Evolutionary conservation across 495 filamentous ascomycete species (phyloP).

Genomic region (Pyrenula massariospora): DNA sequence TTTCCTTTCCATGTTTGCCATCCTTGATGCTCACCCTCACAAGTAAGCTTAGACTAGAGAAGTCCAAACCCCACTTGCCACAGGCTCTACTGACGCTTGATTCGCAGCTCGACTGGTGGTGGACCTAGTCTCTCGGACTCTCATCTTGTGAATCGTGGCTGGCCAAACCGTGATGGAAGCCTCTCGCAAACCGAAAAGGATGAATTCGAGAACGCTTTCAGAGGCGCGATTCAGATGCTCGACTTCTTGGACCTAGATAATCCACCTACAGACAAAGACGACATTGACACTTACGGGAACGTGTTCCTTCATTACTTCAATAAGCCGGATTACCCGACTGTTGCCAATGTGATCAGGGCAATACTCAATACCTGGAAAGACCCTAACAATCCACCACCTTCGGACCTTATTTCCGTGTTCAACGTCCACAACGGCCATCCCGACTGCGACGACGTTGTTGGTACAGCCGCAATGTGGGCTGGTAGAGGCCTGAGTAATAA

Average conservation of each 20-base stretch:
- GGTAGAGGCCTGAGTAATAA: background rate
- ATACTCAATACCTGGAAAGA: background rate
- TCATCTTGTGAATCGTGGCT: background rate
- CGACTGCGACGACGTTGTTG: background rate
- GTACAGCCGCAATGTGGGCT: too few species aligned
- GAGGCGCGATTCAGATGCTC: background rate
- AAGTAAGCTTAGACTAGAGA: background rate
- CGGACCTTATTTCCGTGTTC: background rate
- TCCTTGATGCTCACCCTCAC: background rate
- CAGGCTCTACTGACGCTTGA: background rate
- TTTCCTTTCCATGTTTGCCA: background rate
- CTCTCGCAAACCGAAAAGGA: background rate
- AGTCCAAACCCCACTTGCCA: background rate
- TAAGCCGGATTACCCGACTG: background rate
- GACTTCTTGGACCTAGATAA: background rate
- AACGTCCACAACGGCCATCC: background rate
- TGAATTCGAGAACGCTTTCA: background rate
- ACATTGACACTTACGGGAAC: background rate
- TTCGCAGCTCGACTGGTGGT: background rate
- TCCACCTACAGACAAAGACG: background rate
- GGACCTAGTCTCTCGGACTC: background rate
- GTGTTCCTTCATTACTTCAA: background rate
- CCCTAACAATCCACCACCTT: background rate
- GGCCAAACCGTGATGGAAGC: background rate
- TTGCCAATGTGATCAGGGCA: background rate